phyloP scores from a whole-genome alignment of 495 filamentous ascomycete genomes.

The Xylaria sp. region DNA sequence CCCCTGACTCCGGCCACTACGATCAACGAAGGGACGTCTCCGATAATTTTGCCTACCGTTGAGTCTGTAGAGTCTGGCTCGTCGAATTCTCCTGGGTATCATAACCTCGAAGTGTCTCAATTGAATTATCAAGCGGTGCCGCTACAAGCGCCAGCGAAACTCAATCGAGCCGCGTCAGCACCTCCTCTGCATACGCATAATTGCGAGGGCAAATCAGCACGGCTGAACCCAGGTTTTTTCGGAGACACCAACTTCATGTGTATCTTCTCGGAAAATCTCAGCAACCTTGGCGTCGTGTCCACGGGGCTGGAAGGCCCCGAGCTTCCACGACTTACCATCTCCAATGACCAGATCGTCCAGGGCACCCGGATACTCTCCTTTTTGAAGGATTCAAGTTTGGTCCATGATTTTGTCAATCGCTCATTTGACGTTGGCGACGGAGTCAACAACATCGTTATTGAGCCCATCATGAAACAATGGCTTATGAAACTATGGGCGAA shows the following conservation, averaged over 20 bases:
- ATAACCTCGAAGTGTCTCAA: neutral
- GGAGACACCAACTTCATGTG: conserved; percentile 39
- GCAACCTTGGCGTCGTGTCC: conserved; percentile 29
- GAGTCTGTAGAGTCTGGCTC: conserved; percentile 15
- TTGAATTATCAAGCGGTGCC: neutral
- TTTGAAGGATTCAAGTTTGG: conserved; percentile 34
- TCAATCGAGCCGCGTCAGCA: conserved; percentile 42
- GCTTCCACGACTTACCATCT: conserved; percentile 33
- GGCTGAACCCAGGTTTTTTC: conserved; percentile 36
- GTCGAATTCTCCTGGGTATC: conserved; percentile 4
- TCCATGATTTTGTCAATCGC: conserved; percentile 37
- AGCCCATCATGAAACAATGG: conserved; percentile 46
- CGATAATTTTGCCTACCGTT: neutral
- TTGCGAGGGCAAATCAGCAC: conserved; percentile 21
- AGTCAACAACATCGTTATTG: conserved; percentile 37
- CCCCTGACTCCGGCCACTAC: conserved; percentile 24
- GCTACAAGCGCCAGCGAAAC: conserved; percentile 18
- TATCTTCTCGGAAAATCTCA: conserved; percentile 41
- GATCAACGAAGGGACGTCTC: conserved; percentile 14
- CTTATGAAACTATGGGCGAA: conserved; percentile 36
- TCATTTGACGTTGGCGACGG: conserved; percentile 42
- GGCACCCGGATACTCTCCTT: conserved; percentile 41
- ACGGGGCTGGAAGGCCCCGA: conserved; percentile 31
- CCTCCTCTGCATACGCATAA: conserved; percentile 38
- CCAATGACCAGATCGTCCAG: conserved; percentile 38